Percentiles rank a stretch among this genome's conserved stretches.
Conservation (phyloP, 805 yeast species). For the Barnettozyma wickerhamii region DNA sequence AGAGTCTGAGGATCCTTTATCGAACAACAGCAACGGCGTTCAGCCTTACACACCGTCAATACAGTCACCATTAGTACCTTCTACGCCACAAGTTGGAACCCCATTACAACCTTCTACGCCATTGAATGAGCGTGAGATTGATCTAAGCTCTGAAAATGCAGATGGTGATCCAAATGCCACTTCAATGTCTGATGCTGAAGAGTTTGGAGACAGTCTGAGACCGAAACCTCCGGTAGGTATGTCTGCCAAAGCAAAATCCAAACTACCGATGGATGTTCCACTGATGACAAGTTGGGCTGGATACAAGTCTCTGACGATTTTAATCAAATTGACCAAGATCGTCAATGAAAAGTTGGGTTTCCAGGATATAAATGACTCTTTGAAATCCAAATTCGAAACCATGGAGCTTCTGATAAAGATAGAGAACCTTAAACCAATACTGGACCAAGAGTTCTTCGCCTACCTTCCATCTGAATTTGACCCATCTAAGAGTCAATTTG, state of each 20-base stretch:
- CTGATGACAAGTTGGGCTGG: slow-evolving; percentile 56
- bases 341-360: slow-evolving; percentile 27
- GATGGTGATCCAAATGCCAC: slow-evolving; percentile 8
- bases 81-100: slow-evolving; percentile 6
- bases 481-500: slow-evolving; percentile 30
- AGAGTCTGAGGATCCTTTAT: not conserved
- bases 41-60: slow-evolving; percentile 2
- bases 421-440: slow-evolving; percentile 22
- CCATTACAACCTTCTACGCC: slow-evolving; percentile 10
- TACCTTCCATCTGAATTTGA: slow-evolving; percentile 32
- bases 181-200: slow-evolving; percentile 17
- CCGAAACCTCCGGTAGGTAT: slow-evolving; percentile 57
- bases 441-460: slow-evolving; percentile 4
- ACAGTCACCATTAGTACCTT: not conserved
- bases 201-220: slow-evolving; percentile 36
- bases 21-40: not conserved
- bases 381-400: slow-evolving; percentile 21
- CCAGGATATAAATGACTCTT: slow-evolving; percentile 5
- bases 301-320: slow-evolving; percentile 33
- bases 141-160: slow-evolving; percentile 9
- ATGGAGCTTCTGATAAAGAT: slow-evolving; percentile 36
- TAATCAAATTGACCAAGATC: slow-evolving; percentile 33
- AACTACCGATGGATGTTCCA: slow-evolving; percentile 46
- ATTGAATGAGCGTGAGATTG: not conserved
- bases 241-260: slow-evolving; percentile 53